Base-by-base conservation (phyloP, 371 early-diverging fungal genomes). In the Capniomyces stellatus region DNA sequence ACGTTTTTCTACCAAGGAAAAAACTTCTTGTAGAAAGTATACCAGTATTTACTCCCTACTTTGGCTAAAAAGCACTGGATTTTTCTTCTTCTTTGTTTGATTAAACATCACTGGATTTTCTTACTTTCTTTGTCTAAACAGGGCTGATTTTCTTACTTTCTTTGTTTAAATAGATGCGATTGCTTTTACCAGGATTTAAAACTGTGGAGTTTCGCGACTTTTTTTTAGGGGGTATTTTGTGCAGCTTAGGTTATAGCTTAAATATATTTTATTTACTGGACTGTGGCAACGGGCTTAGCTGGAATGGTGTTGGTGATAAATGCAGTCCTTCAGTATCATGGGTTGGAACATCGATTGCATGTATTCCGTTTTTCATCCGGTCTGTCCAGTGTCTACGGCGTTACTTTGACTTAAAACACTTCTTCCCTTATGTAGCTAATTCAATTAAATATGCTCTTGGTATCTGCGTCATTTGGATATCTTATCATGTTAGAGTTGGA, bases 121-220 rank as follows among this genome's bases (percentile, higher is more conserved):
- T n/a, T n/a, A n/a, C n/a, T n/a, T n/a, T n/a, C n/a, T n/a, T n/a
- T n/a, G n/a, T n/a, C n/a, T n/a, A n/a, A n/a, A n/a, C n/a, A n/a
- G n/a, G n/a, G n/a, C n/a, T n/a, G n/a, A n/a, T n/a, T n/a, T n/a
- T n/a, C n/a, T n/a, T n/a, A n/a, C n/a, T n/a, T n/a, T n/a, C n/a
- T n/a, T n/a, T n/a, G n/a, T n/a, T n/a, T n/a, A n/a, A n/a, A n/a
- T 29, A 48, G 49, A 57, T 57, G 49, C 63, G 72, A 27, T 43
- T 72, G 10, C 48, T 69, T 65, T 61, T 67, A 62, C 29, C 83
- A 71, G 29, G 73, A 13, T 69, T 71, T 39, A 72, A 74, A 56
- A 55, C 71, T 24, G 80, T 86, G 29, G 80, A 84, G 64, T 87
- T 88, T 63, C 68, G 82, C 51, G 90, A 89, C 64, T 88, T 89